Evolutionary conservation across 2,329 filamentous ascomycete species (phyloP).

Genomic region (Colletotrichum incanum): DNA sequence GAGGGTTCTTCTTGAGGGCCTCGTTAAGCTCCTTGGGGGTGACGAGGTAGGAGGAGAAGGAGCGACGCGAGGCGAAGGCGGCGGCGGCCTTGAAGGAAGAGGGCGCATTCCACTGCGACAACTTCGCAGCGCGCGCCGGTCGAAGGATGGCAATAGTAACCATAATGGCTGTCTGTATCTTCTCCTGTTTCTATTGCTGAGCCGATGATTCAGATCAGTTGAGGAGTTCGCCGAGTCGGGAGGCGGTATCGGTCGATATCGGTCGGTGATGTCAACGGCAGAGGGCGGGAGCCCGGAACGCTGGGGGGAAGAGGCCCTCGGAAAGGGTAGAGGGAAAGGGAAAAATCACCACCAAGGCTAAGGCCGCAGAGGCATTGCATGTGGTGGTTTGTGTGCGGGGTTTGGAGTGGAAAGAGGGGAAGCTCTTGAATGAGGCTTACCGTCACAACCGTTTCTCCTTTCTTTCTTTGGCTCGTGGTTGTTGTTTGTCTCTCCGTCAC

Average conservation of each 20-base stretch:
- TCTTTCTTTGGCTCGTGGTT: conserved; percentile 9
- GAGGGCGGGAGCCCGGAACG: conserved; percentile 34
- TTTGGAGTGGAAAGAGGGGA: conserved; percentile 27
- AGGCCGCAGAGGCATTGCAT: conserved; percentile 36
- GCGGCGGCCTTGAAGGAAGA: conserved; percentile 54
- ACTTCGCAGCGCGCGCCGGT: conserved; percentile 55
- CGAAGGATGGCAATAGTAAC: conserved; percentile 60
- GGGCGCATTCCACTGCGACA: conserved; percentile 56
- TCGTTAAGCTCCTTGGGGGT: conserved; percentile 86
- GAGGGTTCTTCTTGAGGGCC: conserved; percentile 86
- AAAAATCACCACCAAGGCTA: conserved; percentile 35
- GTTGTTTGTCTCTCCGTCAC: not conserved
- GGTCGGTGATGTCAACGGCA: conserved; percentile 32
- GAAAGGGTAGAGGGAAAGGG: conserved; percentile 23
- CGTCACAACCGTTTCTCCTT: conserved; percentile 22
- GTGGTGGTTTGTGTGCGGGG: conserved; percentile 40
- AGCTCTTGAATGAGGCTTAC: conserved; percentile 38
- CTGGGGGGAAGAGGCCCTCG: conserved; percentile 23
- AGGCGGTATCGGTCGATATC: conserved; percentile 32
- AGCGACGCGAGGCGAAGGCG: conserved; percentile 57
- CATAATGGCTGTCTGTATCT: conserved; percentile 53
- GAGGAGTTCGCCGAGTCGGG: conserved; percentile 12
- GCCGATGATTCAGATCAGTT: conserved; percentile 27
- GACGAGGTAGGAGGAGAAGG: conserved; percentile 87
- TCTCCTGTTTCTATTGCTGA: not conserved